Conservation (phyloP, 495 filamentous ascomycete species). For the Penicillium antarcticum region DNA sequence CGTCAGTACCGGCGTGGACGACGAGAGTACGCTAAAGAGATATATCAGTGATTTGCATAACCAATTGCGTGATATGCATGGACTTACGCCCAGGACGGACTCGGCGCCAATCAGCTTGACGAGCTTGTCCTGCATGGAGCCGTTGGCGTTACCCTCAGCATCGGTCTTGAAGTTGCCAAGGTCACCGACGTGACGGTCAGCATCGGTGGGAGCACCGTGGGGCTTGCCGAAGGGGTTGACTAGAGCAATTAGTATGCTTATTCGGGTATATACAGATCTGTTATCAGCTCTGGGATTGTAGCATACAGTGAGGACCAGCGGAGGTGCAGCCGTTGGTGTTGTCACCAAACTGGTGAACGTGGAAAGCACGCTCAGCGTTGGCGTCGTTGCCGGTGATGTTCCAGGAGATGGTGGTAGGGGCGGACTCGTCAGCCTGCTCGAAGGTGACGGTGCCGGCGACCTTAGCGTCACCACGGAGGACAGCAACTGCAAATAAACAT, state of each 20-base stretch:
- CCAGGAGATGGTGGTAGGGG: slow-evolving; percentile 82
- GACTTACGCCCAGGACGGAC: slow-evolving; percentile 89
- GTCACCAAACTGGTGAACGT: slow-evolving; percentile 98
- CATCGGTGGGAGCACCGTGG: slow-evolving; percentile 83
- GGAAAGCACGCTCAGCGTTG: slow-evolving; percentile 94
- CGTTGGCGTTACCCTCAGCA: slow-evolving; percentile 80
- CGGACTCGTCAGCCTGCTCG: slow-evolving; percentile 78
- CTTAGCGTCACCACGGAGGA: slow-evolving; percentile 95
- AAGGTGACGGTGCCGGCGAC: slow-evolving; percentile 90
- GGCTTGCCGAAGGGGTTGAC: slow-evolving; percentile 93
- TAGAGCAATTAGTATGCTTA: slow-evolving; percentile 26
- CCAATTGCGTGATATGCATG: background rate
- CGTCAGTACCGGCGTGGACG: slow-evolving; percentile 90
- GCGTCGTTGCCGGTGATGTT: slow-evolving; percentile 89
- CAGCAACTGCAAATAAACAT: slow-evolving; percentile 62
- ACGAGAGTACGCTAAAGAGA: slow-evolving; percentile 79
- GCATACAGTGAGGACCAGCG: slow-evolving; percentile 92
- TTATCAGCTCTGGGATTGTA: background rate
- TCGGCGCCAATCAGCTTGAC: slow-evolving; percentile 94
- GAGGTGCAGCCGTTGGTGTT: slow-evolving; percentile 99
- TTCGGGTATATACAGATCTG: too few species aligned
- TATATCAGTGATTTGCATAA: background rate
- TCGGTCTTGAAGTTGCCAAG: slow-evolving; percentile 96
- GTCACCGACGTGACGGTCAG: slow-evolving; percentile 90
- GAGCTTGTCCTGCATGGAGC: slow-evolving; percentile 68